Percentiles rank a stretch among this genome's conserved stretches.
phyloP scores from a whole-genome alignment of 2,329 filamentous ascomycete species.

The Ophiostoma perfectum region DNA sequence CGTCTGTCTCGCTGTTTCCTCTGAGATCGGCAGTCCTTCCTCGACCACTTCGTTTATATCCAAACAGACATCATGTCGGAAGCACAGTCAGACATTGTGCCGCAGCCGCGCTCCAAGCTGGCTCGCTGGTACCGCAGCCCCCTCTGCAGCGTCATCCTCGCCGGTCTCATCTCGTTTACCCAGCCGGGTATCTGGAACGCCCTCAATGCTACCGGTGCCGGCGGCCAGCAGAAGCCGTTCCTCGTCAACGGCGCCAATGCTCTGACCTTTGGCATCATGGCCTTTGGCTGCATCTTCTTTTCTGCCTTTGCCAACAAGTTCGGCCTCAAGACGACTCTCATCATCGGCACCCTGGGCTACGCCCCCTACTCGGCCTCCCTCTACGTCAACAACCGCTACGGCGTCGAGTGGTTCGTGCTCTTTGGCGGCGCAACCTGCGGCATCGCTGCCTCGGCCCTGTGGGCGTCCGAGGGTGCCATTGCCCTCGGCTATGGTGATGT shows the following conservation, averaged over 20 bases:
- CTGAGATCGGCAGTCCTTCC: background rate
- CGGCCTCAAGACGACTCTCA: conserved; percentile 5
- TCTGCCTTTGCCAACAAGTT: conserved; percentile 14
- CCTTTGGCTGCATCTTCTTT: conserved; percentile 14
- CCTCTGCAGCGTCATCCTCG: conserved; percentile 8
- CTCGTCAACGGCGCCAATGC: conserved; percentile 13
- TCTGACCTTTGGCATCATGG: conserved; percentile 12
- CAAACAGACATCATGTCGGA: conserved; percentile 3
- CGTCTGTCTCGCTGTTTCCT: background rate
- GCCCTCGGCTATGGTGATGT: conserved; percentile 12
- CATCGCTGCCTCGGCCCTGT: conserved; percentile 4
- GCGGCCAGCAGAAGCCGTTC: conserved; percentile 14
- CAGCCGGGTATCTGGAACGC: conserved; percentile 14
- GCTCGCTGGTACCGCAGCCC: conserved; percentile 14
- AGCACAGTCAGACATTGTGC: conserved; percentile 3
- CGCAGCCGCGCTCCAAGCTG: conserved; percentile 4
- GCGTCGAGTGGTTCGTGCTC: conserved; percentile 12
- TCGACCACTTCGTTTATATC: background rate
- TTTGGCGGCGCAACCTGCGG: conserved; percentile 13
- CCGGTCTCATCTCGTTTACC: conserved; percentile 13
- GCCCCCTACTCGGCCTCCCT: conserved; percentile 1
- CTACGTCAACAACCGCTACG: conserved; percentile 15
- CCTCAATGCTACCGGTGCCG: conserved; percentile 13
- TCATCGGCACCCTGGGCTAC: conserved; percentile 14
- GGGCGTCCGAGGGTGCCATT: conserved; percentile 12